These are phyloP conservation scores for Myrmaecium sp. DNA, from an alignment of 2,329 filamentous ascomycete genomes.

Conservation along the genomic window DNA sequence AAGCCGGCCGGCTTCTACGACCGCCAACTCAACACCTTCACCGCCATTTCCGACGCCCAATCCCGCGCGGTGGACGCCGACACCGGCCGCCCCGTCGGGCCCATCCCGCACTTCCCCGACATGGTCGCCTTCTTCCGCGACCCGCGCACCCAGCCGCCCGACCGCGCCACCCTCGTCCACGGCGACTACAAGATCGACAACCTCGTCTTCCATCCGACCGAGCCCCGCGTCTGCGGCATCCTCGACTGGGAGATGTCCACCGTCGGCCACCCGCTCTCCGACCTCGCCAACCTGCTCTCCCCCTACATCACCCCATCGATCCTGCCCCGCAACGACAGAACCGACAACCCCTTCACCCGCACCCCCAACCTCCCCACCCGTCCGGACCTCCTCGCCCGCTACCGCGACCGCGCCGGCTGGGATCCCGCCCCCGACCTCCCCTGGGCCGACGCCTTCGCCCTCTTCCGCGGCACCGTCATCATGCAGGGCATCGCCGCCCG, in stretches of 20 bases:
- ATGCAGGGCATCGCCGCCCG: conserved; percentile 88
- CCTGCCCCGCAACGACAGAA: too few relatives aligned
- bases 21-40: conserved; percentile 72
- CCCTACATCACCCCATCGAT: conserved; percentile 37
- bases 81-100: conserved; percentile 57
- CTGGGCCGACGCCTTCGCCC: conserved; percentile 48
- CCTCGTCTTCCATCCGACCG: conserved; percentile 63
- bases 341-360: too few relatives aligned
- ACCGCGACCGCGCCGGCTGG: conserved; percentile 52
- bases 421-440: conserved; percentile 43
- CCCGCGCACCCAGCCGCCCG: conserved; percentile 51
- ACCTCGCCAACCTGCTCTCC: conserved; percentile 61
- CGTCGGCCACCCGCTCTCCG: conserved; percentile 85
- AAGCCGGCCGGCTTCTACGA: conserved; percentile 62
- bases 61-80: conserved; percentile 60
- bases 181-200: conserved; percentile 80
- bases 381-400: conserved; percentile 47
- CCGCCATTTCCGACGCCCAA: conserved; percentile 62
- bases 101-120: conserved; percentile 67
- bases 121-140: conserved; percentile 65
- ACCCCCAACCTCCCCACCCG: conserved; percentile 50
- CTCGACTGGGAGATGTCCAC: conserved; percentile 99
- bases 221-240: conserved; percentile 78
- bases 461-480: conserved; percentile 43
- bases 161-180: conserved; percentile 68